Evolutionary conservation across 371 early-diverging fungal genomes (phyloP), one percentile per base, ranked within the genome.

Genomic region (Actinomortierella wolfii): DNA sequence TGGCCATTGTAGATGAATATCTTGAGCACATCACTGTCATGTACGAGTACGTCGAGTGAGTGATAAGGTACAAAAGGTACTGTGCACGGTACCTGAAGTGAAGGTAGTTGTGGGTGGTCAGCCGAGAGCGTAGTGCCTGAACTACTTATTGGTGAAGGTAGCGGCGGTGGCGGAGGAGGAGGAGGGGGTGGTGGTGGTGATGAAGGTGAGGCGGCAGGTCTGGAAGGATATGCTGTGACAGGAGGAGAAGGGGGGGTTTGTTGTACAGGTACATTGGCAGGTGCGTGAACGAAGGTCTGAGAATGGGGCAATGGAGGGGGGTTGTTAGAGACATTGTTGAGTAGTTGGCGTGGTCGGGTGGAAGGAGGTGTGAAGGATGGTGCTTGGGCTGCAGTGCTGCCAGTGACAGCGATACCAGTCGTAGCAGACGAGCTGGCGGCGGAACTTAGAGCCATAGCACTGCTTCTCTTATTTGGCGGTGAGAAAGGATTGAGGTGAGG

Each of bases 271-370:
- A n/a, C 24, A 1, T 62, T 65, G 4, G 66, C 61, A 7, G 71
- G 4, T 4, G 65, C 66, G 6, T 59, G 47, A 2, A 24, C 57
- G 21, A 56, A 28, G 41, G 66, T 51, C 46, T 65, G 71, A 1
- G 46, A 66, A 47, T 71, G 71, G 25, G 65, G 66, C 51, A 65
- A 66, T 2, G 58, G 52, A 0, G 71, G 71, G n/a, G 71, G 71
- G 48, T 65, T 71, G 52, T 64, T 71, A 58, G 61, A 57, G 28
- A 70, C 71, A 65, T 70, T 70, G 39, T 70, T 64, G n/a, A 70
- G 59, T 14, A 70, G 66, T 20, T 70, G 71, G 2, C 71, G 57
- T 41, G 71, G 71, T 1, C 71, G 71, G 3, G 71, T 70, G 34
- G 71, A 65, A 1, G 71, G 71, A 0, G 71, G 71, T 0, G 71